Base-by-base conservation (phyloP, 306 rosid genomes). In the Echinosophora koreensis region DNA sequence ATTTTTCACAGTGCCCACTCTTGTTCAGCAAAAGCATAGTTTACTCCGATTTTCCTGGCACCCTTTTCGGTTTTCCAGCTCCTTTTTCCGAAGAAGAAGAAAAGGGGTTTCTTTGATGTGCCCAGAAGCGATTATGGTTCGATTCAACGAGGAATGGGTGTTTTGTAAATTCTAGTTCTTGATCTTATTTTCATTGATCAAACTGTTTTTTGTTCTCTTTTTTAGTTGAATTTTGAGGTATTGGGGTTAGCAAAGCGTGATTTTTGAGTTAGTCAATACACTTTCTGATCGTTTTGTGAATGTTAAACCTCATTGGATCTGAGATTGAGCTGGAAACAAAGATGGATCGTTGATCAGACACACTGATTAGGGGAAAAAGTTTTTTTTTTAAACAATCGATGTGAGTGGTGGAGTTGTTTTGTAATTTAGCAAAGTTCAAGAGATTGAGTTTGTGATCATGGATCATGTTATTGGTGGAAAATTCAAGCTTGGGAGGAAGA, bases 401-500 rank as follows among this genome's bases (percentile, higher is more conserved):
- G 80, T 70, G n/a, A n/a, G n/a, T n/a, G 22, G 73, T 73, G 68
- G 79, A 77, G 61, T 78, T 75, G 72, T 46, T 86, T 80, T 65
- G 74, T 55, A 76, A 80, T 37, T 73, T 82, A 63, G 65, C 59
- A 54, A 57, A 77, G 87, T 39, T 71, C 28, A 49, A 80, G 72
- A 74, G 57, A 64, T 84, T 86, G 77, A 75, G 74, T 80, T 85
- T 81, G 72, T 78, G 84, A 88, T 80, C 86, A 94, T 94, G 98
- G 97, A 94, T 66, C 97, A 85, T 81, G 92, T 92, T 66, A 87
- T 94, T 78, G 97, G 97, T 44, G 97, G 95, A 57, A 94, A 94
- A 84, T 94, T 90, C 86, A 94, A 94, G 95, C 91, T 94, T 42
- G 97, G 97, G 49, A 82, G 97, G 86, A 94, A 92, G 89, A 94